phyloP scores from a whole-genome alignment of 345 rosid genomes.

The Boechera retrofracta region DNA sequence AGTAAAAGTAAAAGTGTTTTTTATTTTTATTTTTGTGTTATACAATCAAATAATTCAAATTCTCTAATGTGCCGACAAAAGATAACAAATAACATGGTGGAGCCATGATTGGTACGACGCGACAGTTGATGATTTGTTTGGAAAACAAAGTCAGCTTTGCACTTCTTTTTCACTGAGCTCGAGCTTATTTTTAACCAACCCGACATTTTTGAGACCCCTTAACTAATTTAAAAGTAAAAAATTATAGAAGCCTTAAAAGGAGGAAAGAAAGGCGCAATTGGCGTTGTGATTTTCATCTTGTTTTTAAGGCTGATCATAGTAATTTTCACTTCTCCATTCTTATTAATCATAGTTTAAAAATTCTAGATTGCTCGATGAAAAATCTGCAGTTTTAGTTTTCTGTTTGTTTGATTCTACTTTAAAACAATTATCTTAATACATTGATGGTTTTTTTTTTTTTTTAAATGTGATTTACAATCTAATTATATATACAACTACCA shows the following conservation, averaged over 20 bases:
- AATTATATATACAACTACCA: not conserved
- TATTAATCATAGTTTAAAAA: not conserved
- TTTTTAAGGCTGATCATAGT: not conserved
- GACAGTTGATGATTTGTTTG: constrained; percentile 36
- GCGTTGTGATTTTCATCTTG: constrained; percentile 39
- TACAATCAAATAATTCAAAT: not conserved
- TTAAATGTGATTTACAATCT: not conserved
- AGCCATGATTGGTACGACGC: constrained; percentile 41
- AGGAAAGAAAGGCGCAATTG: constrained; percentile 38
- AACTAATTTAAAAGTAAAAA: constrained; percentile 9
- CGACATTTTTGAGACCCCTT: constrained; percentile 26
- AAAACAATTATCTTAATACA: not conserved
- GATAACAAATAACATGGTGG: constrained; percentile 38
- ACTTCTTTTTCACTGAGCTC: constrained; percentile 6
- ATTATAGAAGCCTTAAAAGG: not conserved
- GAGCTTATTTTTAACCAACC: constrained; percentile 26
- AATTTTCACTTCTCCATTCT: not conserved
- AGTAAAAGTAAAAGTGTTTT: not conserved
- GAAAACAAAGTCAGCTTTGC: constrained; percentile 43
- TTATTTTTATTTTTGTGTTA: not conserved
- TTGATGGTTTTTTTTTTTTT: too few species aligned
- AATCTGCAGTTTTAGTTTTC: not conserved
- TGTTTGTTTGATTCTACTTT: not conserved
- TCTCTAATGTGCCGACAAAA: constrained; percentile 38
- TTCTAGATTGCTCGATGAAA: not conserved